Evolutionary conservation across 805 yeast genomes (phyloP), one percentile per base, ranked within the genome.

Genomic region (Monosporozyma siamensis): DNA sequence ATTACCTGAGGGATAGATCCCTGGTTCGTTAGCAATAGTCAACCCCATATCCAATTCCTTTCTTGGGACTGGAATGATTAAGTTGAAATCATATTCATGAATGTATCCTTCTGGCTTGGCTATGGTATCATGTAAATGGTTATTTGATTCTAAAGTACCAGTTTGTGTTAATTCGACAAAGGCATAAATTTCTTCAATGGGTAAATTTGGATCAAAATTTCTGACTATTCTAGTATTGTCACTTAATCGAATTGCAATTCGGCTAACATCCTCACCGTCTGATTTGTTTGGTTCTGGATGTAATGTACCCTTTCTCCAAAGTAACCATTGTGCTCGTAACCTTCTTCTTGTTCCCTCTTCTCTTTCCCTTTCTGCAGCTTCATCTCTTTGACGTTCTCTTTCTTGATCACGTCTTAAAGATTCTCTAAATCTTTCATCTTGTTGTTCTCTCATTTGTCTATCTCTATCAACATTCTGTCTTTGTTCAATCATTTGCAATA

Each of bases 351-450:
- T 47, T 31, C 41, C 48, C 31, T 43, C 54, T 34, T 47, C 52
- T 38, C 48, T 45, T 25, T 47, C 50, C 40, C 68, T 58, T 46
- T 64, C 56, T 50, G 69, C 68, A 39, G 66, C 67, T 15, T 46
- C 43, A 4, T 35, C 37, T 26, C 50, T 41, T 34, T 43, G 45
- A 7, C 46, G 45, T 20, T 70, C 72, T 25, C 80, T 68, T 41
- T 70, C 68, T 43, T 79, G 71, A 63, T 89, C 97, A 27, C 75
- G 69, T 14, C 73, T 72, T 27, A 89, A 65, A 0, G 95, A 79
- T 27, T 73, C 73, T 54, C 80, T 78, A 63, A 79, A 88, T 17
- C 92, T 87, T 36, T 72, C 65, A 54, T 87, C 92, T 61, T 89
- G 96, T 52, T 81, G 80, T 46, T 72, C 71, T 40, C 84, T 71